These are phyloP conservation scores for Voacanga thouarsii DNA, from an alignment of 257 asterid genomes.

Conservation along the genomic window DNA sequence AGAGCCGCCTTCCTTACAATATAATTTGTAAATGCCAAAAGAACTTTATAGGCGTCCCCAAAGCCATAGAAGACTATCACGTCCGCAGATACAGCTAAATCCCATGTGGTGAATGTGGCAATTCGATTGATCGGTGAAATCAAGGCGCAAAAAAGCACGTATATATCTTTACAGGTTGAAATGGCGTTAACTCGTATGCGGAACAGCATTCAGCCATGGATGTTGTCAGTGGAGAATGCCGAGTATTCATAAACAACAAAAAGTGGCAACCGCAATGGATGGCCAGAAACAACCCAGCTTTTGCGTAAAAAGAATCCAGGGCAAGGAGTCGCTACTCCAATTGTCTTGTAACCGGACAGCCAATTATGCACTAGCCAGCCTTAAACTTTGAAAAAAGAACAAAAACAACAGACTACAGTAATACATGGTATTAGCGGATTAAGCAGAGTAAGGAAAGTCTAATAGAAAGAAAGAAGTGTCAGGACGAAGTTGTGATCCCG, in stretches of 20 bases:
- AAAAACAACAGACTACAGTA: not conserved
- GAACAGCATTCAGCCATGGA: not conserved
- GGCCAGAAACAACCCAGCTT: not conserved
- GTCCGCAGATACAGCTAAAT: not conserved
- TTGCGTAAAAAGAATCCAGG: not conserved
- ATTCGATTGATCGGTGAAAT: not conserved
- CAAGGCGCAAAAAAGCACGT: not conserved
- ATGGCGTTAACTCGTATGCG: not conserved
- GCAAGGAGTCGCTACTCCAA: not conserved
- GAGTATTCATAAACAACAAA: not conserved
- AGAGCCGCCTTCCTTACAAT: no score
- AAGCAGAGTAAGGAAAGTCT: not conserved
- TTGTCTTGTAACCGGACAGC: no score
- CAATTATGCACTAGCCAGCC: no score
- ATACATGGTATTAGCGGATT: not conserved
- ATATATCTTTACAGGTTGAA: not conserved
- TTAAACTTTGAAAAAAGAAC: no score
- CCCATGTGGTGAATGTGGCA: not conserved
- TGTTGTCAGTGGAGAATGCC: not conserved
- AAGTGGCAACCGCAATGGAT: no score
- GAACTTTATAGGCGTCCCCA: not conserved
- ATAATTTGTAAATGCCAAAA: not conserved
- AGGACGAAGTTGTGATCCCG: no score
- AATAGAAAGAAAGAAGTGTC: no score
- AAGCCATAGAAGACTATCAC: not conserved